Base-by-base conservation (phyloP, 2,329 filamentous ascomycete species). In the Emmonsia crescens region DNA sequence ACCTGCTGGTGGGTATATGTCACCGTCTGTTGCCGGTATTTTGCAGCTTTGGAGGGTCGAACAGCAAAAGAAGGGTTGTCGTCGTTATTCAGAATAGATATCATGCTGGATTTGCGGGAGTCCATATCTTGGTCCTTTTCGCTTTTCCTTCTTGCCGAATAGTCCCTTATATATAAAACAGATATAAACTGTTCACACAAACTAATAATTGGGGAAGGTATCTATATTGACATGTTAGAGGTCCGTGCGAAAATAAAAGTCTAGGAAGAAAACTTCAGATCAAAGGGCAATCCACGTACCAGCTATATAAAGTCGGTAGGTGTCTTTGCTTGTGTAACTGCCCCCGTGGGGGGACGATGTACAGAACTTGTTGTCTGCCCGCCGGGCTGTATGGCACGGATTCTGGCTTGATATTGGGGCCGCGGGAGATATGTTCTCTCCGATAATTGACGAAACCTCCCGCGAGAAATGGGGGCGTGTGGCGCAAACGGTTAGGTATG, bases 61-160 rank as follows among this genome's bases (percentile, higher is more conserved):
- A 78, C 73, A 42, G 74, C 73, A 68, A 78, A 78, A 31, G 77
- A 76, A 52, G 76, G 77, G 62, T 76, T 74, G 64, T 78, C 76
- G 69, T 78, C 76, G 68, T 78, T 77, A 69, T 78, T 78, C 63
- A 78, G 65, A 65, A 78, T 78, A 36, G 77, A 78, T 62, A 76
- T 71, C 65, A 76, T 71, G 66, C 67, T 73, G 54, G 72, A 63
- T 64, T 65, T 71, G 65, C 70, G 69, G 61, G 67, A 66, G 44
- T 71, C 68, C 71, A 75, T 75, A 49, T 48, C 55, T 55, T 62
- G 44, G 56, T 49, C 56, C 5, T 36, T 21, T 38, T 36, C 55
- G 55, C 55, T 21, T 31, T 59, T 27, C 10, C 12, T 44, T 19
- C n/a, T n/a, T 16, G 24, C 16, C 8, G 27, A 10, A 21, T 44